A percentile compares a stretch with the other conserved stretches of the same genome.
Evolutionary conservation across 1,139 yeast species (phyloP).

Genomic region (Entelexis sorbosivorans): DNA sequence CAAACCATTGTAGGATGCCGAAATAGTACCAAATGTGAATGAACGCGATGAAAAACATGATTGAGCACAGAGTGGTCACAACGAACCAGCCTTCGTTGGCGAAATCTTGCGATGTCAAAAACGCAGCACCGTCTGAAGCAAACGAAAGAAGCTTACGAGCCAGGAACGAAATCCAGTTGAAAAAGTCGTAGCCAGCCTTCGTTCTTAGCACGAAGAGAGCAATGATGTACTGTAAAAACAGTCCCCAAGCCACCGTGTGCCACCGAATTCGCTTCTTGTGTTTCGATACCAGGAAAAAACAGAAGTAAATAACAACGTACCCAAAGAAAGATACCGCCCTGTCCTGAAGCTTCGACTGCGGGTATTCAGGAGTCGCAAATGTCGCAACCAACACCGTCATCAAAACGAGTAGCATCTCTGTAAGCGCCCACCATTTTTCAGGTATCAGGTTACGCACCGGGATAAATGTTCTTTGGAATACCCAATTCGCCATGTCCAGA

Average conservation of each 20-base stretch:
- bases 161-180: slow-evolving; percentile 49
- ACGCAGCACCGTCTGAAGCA: slow-evolving; percentile 54
- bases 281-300: slow-evolving; percentile 40
- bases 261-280: slow-evolving; percentile 42
- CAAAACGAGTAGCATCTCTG: slow-evolving; percentile 40
- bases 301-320: slow-evolving; percentile 39
- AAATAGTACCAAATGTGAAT: slow-evolving; percentile 53
- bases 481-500: slow-evolving; percentile 27
- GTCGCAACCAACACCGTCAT: slow-evolving; percentile 46
- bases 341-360: slow-evolving; percentile 41
- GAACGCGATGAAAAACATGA: slow-evolving; percentile 53
- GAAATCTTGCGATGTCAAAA: slow-evolving; percentile 37
- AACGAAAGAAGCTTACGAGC: slow-evolving; percentile 53
- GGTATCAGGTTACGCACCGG: slow-evolving; percentile 36
- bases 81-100: slow-evolving; percentile 41
- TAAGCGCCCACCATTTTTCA: slow-evolving; percentile 36
- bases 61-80: slow-evolving; percentile 52
- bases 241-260: slow-evolving; percentile 54
- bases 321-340: slow-evolving; percentile 56
- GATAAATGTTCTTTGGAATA: slow-evolving; percentile 39
- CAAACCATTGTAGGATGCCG: slow-evolving; percentile 53
- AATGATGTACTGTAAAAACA: slow-evolving; percentile 50
- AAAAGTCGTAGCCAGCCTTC: slow-evolving; percentile 50
- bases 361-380: slow-evolving; percentile 42
- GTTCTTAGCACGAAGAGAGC: slow-evolving; percentile 56